Evolutionary conservation across 2,329 filamentous ascomycete species (phyloP), one percentile per base, ranked within the genome.

Genomic region (Microcera coccophila): DNA sequence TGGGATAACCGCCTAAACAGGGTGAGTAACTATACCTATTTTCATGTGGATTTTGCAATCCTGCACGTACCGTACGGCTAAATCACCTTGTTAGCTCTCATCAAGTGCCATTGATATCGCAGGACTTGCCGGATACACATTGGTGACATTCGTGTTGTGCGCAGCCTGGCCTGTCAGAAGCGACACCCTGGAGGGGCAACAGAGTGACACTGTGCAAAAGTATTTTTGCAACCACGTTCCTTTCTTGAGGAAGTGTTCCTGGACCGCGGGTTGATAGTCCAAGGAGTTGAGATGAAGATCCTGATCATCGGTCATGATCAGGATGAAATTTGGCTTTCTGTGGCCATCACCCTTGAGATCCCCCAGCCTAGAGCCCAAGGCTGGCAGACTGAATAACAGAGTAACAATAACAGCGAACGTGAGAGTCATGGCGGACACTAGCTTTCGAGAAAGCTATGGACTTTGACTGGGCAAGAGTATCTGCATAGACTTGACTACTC

Each of bases 241-340:
- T 39, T 79, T 63, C 3, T 79, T 67, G 7, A 69, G 62, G 2
- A 85, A 55, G 49, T 79, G 71, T 47, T 78, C 73, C 33, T 74
- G 63, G 1, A 82, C 67, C 4, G 71, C 62, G 0, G 76, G 78
- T 61, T 79, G 78, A 50, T 82, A 81, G 1, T 74, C 65, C 3
- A 84, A 51, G 0, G 81, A 85, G 42, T 79, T 66, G 57, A 85
- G 68, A 44, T 79, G 74, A 10, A 80, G 63, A 53, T 85, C 81
- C 54, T 85, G 82, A 49, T 85, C 82, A 48, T 85, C 82, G 0
- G 79, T 82, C 22, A 85, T 66, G 47, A 85, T 75, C 55, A 85
- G 82, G 22, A 85, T 65, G 39, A 85, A 75, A 53, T 85, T 85
- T 0, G 75, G 72, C n/a, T n/a, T n/a, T n/a, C n/a, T n/a, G n/a